phyloP scores from a whole-genome alignment of 2,329 filamentous ascomycete species.

The Calonectria hongkongensis region DNA sequence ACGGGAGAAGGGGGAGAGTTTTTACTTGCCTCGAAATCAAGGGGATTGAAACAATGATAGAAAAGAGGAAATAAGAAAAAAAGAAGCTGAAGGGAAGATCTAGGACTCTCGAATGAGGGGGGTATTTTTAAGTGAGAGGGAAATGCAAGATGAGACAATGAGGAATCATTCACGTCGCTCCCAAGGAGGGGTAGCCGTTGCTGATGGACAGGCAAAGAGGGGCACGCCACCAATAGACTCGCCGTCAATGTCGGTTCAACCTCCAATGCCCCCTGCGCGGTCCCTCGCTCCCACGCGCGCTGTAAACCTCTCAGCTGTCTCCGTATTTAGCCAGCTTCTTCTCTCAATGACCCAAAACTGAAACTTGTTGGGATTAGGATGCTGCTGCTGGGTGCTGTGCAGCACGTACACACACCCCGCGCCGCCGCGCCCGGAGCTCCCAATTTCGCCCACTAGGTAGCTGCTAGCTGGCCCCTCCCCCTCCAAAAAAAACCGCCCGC shows the following conservation, averaged over 20 bases:
- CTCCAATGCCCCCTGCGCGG: background rate
- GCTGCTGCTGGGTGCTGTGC: background rate
- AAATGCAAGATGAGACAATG: constrained; percentile 19
- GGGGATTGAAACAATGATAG: background rate
- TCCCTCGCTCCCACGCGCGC: background rate
- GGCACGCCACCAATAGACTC: constrained; percentile 15
- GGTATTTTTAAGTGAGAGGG: background rate
- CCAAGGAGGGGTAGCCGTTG: constrained; percentile 20
- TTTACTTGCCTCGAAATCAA: background rate
- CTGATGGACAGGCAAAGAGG: constrained; percentile 20
- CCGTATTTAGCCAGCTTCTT: background rate
- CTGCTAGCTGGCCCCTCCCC: background rate
- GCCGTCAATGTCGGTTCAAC: background rate
- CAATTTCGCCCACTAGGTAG: background rate
- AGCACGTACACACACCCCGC: background rate
- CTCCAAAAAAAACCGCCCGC: background rate
- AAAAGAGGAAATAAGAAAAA: background rate
- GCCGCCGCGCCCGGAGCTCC: background rate
- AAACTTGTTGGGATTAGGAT: constrained; percentile 22
- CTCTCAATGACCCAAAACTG: constrained; percentile 18
- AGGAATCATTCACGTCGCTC: constrained; percentile 2
- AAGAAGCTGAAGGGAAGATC: background rate
- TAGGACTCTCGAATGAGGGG: background rate
- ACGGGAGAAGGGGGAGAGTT: background rate
- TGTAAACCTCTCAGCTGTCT: background rate